Conservation (phyloP, 2,329 filamentous ascomycete genomes). For the Simplicillium aogashimaense region DNA sequence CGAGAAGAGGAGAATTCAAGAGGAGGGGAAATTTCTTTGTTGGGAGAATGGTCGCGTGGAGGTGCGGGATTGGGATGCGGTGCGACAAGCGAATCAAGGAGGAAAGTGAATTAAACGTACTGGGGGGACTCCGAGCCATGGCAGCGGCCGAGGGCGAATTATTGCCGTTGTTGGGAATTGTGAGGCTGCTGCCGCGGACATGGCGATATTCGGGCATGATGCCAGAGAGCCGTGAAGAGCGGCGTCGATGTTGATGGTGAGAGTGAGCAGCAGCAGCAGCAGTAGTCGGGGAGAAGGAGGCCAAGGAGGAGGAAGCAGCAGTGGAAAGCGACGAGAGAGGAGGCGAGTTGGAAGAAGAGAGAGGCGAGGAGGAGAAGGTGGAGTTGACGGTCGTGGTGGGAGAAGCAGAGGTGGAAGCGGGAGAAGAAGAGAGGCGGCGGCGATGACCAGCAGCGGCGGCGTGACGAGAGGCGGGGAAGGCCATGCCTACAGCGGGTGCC, state of each 20-base stretch:
- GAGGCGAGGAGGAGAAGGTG: neutral
- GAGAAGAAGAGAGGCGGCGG: no score
- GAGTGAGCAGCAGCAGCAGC: neutral
- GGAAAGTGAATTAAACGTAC: slow-evolving; percentile 29
- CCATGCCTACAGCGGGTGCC: no score
- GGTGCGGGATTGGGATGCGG: slow-evolving; percentile 5
- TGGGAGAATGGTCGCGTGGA: slow-evolving; percentile 14
- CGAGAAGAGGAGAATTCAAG: neutral
- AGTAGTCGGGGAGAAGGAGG: neutral
- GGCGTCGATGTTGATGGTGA: slow-evolving; percentile 3
- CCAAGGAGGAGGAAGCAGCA: neutral
- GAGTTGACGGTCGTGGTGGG: neutral
- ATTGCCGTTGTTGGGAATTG: slow-evolving; percentile 26
- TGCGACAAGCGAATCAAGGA: slow-evolving; percentile 1
- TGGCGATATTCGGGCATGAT: slow-evolving; percentile 43
- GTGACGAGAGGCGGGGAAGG: no score
- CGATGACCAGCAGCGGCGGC: no score
- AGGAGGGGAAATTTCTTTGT: slow-evolving; percentile 9
- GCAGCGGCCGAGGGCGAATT: slow-evolving; percentile 37
- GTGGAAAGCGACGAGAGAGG: neutral
- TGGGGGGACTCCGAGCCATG: slow-evolving; percentile 53
- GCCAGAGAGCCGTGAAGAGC: slow-evolving; percentile 5
- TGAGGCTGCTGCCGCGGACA: slow-evolving; percentile 47
- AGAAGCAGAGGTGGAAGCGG: neutral
- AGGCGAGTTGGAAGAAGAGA: neutral